phyloP scores from a whole-genome alignment of 306 rosid species.

The Casuarina equisetifolia region DNA sequence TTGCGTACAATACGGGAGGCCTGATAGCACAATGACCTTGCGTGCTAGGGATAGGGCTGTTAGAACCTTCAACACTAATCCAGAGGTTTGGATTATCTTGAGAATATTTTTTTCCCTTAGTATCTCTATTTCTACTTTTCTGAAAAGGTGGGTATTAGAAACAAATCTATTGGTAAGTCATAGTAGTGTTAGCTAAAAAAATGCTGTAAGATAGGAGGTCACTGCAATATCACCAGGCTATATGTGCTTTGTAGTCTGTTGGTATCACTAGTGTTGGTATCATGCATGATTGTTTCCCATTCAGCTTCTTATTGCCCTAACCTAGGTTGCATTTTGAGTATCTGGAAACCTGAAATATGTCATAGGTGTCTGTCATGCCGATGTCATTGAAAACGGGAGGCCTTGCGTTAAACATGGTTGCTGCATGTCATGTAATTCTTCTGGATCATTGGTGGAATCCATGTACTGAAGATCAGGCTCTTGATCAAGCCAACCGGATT shows the following conservation, averaged over 20 bases:
- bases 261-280: background rate
- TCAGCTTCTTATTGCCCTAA: constrained; percentile 16
- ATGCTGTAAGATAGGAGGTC: constrained; percentile 13
- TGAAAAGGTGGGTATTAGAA: constrained; percentile 3
- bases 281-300: constrained; percentile 18
- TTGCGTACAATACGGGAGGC: constrained; percentile 68
- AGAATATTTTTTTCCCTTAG: constrained; percentile 17
- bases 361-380: constrained; percentile 81
- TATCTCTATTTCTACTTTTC: constrained; percentile 19
- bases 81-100: constrained; percentile 63
- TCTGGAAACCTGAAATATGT: constrained; percentile 26
- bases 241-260: constrained; percentile 18
- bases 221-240: constrained; percentile 11
- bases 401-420: constrained; percentile 96
- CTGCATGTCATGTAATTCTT: constrained; percentile 92
- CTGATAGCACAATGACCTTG: constrained; percentile 89
- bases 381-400: constrained; percentile 96
- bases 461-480: constrained; percentile 95
- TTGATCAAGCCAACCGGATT: constrained; percentile 94
- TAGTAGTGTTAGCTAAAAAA: constrained; percentile 5
- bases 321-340: constrained; percentile 25
- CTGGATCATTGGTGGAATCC: constrained; percentile 99
- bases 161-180: constrained; percentile 13
- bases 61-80: constrained; percentile 69
- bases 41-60: constrained; percentile 83